A percentile compares a stretch with the other conserved stretches of the same genome.
Conservation (phyloP, 805 yeast genomes). For the Brettanomyces custersianus region DNA sequence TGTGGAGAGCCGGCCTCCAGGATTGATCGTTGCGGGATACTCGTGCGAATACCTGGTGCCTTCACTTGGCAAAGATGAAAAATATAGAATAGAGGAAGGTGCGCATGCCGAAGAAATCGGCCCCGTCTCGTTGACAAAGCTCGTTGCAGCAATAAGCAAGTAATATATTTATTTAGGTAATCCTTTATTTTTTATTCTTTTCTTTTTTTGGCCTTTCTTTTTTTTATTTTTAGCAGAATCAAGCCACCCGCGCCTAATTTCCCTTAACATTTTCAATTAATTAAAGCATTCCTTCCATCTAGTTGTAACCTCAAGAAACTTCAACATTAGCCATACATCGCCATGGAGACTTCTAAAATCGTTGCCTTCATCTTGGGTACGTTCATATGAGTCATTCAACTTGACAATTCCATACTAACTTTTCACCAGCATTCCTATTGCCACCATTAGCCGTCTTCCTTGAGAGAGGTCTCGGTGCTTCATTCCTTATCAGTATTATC, state of each 20-base stretch:
- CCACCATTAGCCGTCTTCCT: slow-evolving; percentile 76
- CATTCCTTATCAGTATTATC: slow-evolving; percentile 54
- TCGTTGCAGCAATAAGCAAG: neutral
- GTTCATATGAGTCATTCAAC: slow-evolving; percentile 3
- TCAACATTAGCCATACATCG: neutral
- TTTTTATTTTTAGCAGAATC: neutral
- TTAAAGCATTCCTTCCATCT: neutral
- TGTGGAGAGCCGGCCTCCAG: slow-evolving; percentile 88
- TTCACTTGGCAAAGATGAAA: neutral
- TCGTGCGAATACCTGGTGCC: slow-evolving; percentile 38
- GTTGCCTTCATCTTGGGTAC: slow-evolving; percentile 18
- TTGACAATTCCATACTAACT: neutral
- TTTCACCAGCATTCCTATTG: slow-evolving; percentile 30
- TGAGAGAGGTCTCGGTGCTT: slow-evolving; percentile 57
- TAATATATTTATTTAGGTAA: neutral
- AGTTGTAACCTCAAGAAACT: neutral
- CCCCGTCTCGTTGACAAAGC: neutral
- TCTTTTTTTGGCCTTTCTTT: neutral
- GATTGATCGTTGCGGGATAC: slow-evolving; percentile 72
- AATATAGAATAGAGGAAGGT: slow-evolving; percentile 3
- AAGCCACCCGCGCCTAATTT: no score
- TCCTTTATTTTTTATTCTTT: neutral
- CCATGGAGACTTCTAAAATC: slow-evolving; percentile 17
- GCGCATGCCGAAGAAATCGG: neutral
- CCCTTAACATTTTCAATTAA: neutral